Evolutionary conservation across 768 basidiomycete genomes (phyloP), one percentile per base, ranked within the genome.

Genomic region (Suillus luteus): DNA sequence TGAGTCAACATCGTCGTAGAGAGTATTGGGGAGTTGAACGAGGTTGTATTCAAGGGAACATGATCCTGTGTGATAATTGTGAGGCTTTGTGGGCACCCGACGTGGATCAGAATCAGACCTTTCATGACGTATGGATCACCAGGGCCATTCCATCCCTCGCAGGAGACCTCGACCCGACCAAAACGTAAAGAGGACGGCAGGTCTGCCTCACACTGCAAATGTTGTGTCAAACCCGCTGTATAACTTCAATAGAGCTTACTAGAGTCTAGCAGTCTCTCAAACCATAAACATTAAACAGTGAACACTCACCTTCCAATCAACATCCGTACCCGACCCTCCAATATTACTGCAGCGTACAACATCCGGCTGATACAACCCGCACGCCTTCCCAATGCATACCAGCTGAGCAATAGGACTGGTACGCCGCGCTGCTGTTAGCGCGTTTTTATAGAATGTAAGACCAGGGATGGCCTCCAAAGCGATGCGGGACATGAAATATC

Each of bases 31-130:
- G 6, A 95, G 79, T 59, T 89, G 84, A 22, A 92, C 85, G 2
- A 98, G 85, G 55, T 85, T 83, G 72, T 97, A 98, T 64, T 93
- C 87, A 60, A 98, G 79, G 8, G 88, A 89, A 75, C 95, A 98
- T 17, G 94, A 95, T 19, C 90, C 95, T 94, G 64, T 31, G 41
- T 38, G 54, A 49, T 43, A 55, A 37, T 43, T 54, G 41, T 49
- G 43, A 40, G 55, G 59, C 19, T 64, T 38, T 35, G 31, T 38
- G n/a, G 19, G 27, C 22, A 44, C 8, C 17, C 14, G 27, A 46
- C n/a, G 38, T 27, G 33, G 60, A 31, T 44, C 43, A 27, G 51
- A 49, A 46, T 66, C 66, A 77, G 40, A 90, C 95, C 95, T 81
- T 93, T 92, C 65, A 96, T 75, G 15, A 98, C 92, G 73, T 88